Evolutionary conservation across 495 filamentous ascomycete genomes (phyloP).

Genomic region (Hypomontagnella submonticulosa): DNA sequence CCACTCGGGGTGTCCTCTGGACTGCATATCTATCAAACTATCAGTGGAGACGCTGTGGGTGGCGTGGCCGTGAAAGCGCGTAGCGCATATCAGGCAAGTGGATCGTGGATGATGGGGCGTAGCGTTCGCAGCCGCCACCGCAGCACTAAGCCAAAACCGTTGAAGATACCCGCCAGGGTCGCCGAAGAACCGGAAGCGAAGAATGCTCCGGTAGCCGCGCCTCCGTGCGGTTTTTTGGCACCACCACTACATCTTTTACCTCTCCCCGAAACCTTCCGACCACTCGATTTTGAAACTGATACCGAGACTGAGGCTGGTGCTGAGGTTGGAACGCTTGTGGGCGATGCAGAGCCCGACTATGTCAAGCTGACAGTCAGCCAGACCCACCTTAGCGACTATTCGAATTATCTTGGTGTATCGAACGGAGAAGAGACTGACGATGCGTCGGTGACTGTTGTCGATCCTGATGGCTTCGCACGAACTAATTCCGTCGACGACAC

Average conservation of each 20-base stretch:
- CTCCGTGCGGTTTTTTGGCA: constrained; percentile 32
- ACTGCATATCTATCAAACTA: constrained; percentile 46
- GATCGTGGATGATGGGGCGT: constrained; percentile 33
- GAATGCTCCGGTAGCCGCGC: constrained; percentile 21
- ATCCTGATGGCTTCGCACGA: constrained; percentile 36
- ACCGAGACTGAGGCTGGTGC: constrained; percentile 46
- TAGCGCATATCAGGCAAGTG: constrained; percentile 37
- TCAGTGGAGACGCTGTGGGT: constrained; percentile 54
- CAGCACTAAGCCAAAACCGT: constrained; percentile 45
- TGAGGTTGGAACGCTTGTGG: constrained; percentile 29
- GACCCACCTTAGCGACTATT: constrained; percentile 47
- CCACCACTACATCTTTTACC: constrained; percentile 38
- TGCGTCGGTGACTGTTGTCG: constrained; percentile 43
- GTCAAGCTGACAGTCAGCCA: constrained; percentile 15
- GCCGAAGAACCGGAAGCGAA: constrained; percentile 43
- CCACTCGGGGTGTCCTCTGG: constrained; percentile 45
- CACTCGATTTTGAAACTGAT: constrained; percentile 52
- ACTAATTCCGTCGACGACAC: constrained; percentile 50
- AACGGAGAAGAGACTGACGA: constrained; percentile 33
- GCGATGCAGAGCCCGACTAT: constrained; percentile 26
- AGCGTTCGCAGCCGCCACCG: constrained; percentile 47
- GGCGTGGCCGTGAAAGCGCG: constrained; percentile 66
- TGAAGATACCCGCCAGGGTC: constrained; percentile 54
- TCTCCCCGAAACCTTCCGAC: constrained; percentile 29
- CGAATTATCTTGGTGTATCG: constrained; percentile 48